Base-by-base conservation (phyloP, 2,329 filamentous ascomycete species). In the Blastomyces silverae region DNA sequence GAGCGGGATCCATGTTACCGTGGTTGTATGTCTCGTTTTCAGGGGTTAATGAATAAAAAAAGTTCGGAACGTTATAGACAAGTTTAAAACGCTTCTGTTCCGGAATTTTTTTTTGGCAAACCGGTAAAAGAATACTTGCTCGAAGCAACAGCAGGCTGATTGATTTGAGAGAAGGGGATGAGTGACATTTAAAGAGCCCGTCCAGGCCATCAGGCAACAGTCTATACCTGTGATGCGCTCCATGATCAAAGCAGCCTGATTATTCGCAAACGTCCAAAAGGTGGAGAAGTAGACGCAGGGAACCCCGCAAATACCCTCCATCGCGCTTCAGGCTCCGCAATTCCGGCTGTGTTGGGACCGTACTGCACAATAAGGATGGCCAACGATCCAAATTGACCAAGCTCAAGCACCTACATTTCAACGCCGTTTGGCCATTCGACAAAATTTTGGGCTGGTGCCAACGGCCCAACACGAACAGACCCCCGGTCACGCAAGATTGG, bases 161-260 rank as follows among this genome's bases (percentile, higher is more conserved):
- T 22, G 7, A 17, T 20, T 55, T 55, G 4, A 28, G 25, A 4
- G 28, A 28, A 17, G 28, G 17, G 11, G 52, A 31, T 15, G 31
- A 11, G 11, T 7, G 31, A 17, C 13, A 57, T 37, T 22, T 22
- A 57, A 39, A 15, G 8, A n/a, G 20, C 7, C n/a, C 31, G 22
- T 39, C 31, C 17, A 57, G 7, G 31, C 17, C 31, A 57, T 39
- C 55, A 57, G 55, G 55, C 55, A 57, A 22, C 55, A 57, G 55
- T 22, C n/a, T 11, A 39, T 13, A 5, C 17, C 7, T n/a, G 28
- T 11, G 20, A 13, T 17, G 17, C 20, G 20, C 55, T 15, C n/a
- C 17, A 39, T 39, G 55, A 28, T 11, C 25, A 55, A 50, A 22
- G 46, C 20, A 50, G 46, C n/a, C 46, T 8, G 17, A 48, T 8